phyloP scores from a whole-genome alignment of 75 land plant genomes.

The Azolla pinnata region DNA sequence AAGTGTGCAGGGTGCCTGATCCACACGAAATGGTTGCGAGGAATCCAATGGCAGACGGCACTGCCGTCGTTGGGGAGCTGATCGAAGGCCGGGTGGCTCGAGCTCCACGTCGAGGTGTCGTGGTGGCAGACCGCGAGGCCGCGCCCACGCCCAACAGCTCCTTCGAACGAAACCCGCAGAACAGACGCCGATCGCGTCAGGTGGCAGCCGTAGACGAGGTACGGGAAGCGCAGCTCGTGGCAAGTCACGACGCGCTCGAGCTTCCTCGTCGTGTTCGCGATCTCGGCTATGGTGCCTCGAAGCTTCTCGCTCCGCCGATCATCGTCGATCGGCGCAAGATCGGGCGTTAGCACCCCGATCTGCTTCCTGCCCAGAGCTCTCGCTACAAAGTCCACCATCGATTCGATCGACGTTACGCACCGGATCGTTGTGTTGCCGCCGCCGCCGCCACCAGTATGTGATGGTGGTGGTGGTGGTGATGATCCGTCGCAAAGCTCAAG shows the following conservation, averaged over 20 bases:
- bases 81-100: conserved; percentile 1
- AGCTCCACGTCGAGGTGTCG: not conserved
- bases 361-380: not conserved
- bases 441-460: not conserved
- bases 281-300: not conserved
- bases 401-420: not conserved
- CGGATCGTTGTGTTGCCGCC: not conserved
- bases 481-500: not conserved
- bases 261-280: not conserved
- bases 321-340: not conserved
- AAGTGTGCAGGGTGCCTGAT: too few species aligned
- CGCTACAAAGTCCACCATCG: conserved; percentile 8
- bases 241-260: not conserved
- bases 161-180: not conserved
- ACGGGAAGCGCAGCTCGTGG: not conserved
- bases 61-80: not conserved
- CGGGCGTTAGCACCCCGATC: not conserved
- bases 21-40: conserved; percentile 6
- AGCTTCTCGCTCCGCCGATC: too few species aligned
- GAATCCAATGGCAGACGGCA: conserved; percentile 4
- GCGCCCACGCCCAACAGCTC: not conserved
- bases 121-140: not conserved
- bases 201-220: conserved; percentile 3
- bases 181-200: not conserved
- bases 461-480: not conserved